Evolutionary conservation across 495 filamentous ascomycete species (phyloP).

Genomic region (Cercophora newfieldiana): DNA sequence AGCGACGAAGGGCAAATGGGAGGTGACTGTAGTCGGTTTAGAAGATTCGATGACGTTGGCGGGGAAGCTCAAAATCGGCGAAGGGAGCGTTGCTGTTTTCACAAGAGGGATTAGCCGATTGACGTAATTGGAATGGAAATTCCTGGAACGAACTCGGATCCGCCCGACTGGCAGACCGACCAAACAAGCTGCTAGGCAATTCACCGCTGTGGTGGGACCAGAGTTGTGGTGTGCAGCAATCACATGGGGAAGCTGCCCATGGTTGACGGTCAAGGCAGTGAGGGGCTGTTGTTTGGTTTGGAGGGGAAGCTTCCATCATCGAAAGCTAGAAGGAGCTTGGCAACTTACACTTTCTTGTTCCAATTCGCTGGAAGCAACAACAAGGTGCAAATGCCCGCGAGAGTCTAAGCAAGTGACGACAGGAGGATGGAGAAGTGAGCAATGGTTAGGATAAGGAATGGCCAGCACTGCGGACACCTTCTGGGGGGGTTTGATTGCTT

Average conservation of each 20-base stretch:
- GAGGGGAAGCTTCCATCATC: constrained; percentile 21
- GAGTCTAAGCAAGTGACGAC: constrained; percentile 7
- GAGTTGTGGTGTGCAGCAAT: constrained; percentile 15
- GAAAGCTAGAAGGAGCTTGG: constrained; percentile 10
- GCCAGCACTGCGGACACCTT: neutral
- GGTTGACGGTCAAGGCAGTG: neutral
- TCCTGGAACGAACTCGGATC: neutral
- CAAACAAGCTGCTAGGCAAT: constrained; percentile 22
- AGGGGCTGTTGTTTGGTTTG: constrained; percentile 14
- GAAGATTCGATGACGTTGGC: constrained; percentile 10
- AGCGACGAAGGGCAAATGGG: neutral
- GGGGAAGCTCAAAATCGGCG: constrained; percentile 13
- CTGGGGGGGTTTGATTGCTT: constrained; percentile 27
- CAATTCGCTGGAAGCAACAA: neutral
- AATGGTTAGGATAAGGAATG: constrained; percentile 4
- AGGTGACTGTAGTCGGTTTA: constrained; percentile 1
- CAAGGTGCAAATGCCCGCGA: neutral
- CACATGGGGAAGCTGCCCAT: constrained; percentile 16
- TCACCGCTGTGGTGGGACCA: constrained; percentile 25
- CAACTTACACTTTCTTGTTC: neutral
- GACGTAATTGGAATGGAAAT: constrained; percentile 32
- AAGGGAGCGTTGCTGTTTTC: constrained; percentile 15
- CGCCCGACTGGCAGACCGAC: constrained; percentile 12
- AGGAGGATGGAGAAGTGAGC: constrained; percentile 10
- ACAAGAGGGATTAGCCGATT: constrained; percentile 35